Base-by-base conservation (phyloP, 805 yeast species). In the Candida coquimbonensis region DNA sequence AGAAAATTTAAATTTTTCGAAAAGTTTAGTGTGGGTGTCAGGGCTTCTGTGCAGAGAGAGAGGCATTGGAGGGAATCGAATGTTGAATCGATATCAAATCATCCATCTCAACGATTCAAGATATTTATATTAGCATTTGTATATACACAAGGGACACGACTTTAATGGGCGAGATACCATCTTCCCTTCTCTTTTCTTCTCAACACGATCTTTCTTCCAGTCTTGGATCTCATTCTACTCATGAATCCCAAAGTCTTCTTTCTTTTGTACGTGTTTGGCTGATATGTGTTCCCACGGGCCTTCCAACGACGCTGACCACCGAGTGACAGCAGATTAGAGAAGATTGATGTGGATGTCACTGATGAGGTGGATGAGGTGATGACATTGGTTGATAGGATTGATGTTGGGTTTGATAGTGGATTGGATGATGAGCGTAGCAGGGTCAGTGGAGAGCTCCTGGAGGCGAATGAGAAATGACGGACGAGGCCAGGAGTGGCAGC, bases 231-330 rank as follows among this genome's bases (percentile, higher is more conserved):
- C 66, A 84, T 77, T 62, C 97, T 79, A 12, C 95, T 88, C 62
- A 93, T 72, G 57, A 90, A 93, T 0, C 99, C 99, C 47, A 85
- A 74, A 32, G 85, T 80, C 65, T 96, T 82, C 72, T 93, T 93
- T 64, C 98, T 77, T 63, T 86, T 87, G 52, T 87, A 70, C 6
- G 95, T 88, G 50, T 88, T 83, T 43, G 99, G 99, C 67, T 91
- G 97, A 67, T 84, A 91, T 17, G 96, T 87, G 69, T 87, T 85
- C 66, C 99, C 98, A 68, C 96, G 80, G 35, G 91, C 73, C 62
- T 87, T 82, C 84, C 90, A 83, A 73, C 96, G 72, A 52, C 71
- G 68, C 54, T 78, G 83, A 27, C 71, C 63, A 41, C 70, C 62
- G 1, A 73, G 66, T 2, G 50, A 39, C 4, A 48, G 16, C 3